Evolutionary conservation across 805 yeast genomes (phyloP).

Genomic region (Pichia exigua): DNA sequence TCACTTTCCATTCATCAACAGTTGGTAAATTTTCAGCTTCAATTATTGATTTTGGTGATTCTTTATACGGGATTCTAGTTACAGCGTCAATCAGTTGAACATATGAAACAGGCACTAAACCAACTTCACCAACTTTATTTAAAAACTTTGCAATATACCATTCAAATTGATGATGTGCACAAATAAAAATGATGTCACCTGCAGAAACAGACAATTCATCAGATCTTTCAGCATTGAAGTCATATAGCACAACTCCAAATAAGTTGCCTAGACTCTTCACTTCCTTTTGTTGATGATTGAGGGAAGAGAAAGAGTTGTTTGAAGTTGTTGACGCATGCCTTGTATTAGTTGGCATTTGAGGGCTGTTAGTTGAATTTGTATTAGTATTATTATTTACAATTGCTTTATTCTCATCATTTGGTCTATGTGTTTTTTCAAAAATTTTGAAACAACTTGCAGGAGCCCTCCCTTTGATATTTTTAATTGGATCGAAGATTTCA

Average conservation of each 20-base stretch:
- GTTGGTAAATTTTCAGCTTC: constrained; percentile 69
- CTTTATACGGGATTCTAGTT: constrained; percentile 52
- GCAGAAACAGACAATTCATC: constrained; percentile 82
- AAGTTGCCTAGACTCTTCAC: constrained; percentile 30
- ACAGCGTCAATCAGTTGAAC: constrained; percentile 78
- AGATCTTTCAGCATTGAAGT: constrained; percentile 70
- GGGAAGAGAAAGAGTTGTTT: neutral
- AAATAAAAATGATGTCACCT: constrained; percentile 85
- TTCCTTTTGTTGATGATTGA: constrained; percentile 3
- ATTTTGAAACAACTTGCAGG: constrained; percentile 81
- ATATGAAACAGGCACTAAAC: constrained; percentile 86
- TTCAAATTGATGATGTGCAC: constrained; percentile 94
- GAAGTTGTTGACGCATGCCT: constrained; percentile 15
- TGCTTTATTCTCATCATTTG: constrained; percentile 14
- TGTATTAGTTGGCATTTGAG: neutral
- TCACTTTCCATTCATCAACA: constrained; percentile 91
- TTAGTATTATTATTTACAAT: constrained; percentile 7
- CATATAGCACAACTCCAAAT: constrained; percentile 81
- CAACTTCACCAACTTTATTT: constrained; percentile 93
- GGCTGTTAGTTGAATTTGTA: neutral
- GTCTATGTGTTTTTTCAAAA: constrained; percentile 50
- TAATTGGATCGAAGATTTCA: constrained; percentile 82
- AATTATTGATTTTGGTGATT: constrained; percentile 40
- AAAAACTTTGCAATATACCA: constrained; percentile 98
- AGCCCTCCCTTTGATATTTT: constrained; percentile 73